Conservation (phyloP, 2,329 filamentous ascomycete genomes). For the Penicillium palitans region DNA sequence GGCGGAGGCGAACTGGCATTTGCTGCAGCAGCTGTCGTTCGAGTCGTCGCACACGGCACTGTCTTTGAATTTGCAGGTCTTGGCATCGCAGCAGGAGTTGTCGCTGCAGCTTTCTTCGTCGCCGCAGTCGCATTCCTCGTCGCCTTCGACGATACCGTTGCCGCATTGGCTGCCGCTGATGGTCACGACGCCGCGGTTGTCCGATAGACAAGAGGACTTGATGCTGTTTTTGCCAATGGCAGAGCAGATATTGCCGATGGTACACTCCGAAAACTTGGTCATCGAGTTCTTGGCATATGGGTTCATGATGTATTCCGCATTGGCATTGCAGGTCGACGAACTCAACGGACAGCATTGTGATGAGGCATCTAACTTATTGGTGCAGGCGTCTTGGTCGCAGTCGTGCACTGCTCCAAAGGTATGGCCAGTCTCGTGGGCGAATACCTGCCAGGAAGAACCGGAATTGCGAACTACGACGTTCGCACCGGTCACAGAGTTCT, state of each 20-base stretch:
- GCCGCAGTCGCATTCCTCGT: slow-evolving; percentile 95
- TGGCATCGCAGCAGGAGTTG: slow-evolving; percentile 80
- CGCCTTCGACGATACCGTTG: slow-evolving; percentile 92
- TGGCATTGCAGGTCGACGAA: slow-evolving; percentile 67
- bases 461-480: slow-evolving; percentile 85
- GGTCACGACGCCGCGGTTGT: slow-evolving; percentile 79
- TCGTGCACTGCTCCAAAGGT: slow-evolving; percentile 97
- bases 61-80: slow-evolving; percentile 79
- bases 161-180: slow-evolving; percentile 85
- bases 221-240: slow-evolving; percentile 76
- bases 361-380: slow-evolving; percentile 59
- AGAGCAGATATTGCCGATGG: slow-evolving; percentile 89
- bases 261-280: slow-evolving; percentile 80
- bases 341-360: slow-evolving; percentile 81
- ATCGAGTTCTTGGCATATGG: slow-evolving; percentile 76
- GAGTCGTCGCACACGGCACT: slow-evolving; percentile 70
- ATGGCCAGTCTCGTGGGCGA: slow-evolving; percentile 91
- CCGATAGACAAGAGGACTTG: slow-evolving; percentile 73
- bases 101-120: slow-evolving; percentile 68
- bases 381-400: slow-evolving; percentile 70
- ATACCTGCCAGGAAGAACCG: slow-evolving; percentile 89
- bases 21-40: slow-evolving; percentile 49
- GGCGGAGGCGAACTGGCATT: slow-evolving; percentile 50
- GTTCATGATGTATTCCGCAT: slow-evolving; percentile 90
- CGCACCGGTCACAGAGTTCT: slow-evolving; percentile 75